Evolutionary conservation across 768 basidiomycete species (phyloP).

Genomic region (Suillus luteus): DNA sequence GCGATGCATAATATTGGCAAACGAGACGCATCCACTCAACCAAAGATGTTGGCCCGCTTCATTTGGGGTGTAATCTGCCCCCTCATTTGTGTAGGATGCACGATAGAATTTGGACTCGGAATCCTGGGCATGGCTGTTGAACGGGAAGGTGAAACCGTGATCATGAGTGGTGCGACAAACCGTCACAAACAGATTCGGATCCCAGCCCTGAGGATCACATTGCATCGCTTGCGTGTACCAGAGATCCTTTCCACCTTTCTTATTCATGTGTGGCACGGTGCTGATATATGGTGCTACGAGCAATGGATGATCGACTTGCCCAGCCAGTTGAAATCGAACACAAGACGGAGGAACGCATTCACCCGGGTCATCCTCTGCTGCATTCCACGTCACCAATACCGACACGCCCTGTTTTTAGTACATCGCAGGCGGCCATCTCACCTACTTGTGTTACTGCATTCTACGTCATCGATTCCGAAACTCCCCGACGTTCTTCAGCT

Average conservation of each 20-base stretch:
- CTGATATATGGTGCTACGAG: constrained; percentile 36
- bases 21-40: constrained; percentile 29
- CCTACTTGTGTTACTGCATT: too few relatives aligned
- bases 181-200: not conserved
- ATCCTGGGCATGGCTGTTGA: constrained; percentile 57
- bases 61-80: constrained; percentile 56
- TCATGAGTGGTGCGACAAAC: not conserved
- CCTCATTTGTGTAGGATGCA: constrained; percentile 57
- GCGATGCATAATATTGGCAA: not conserved
- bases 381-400: too few relatives aligned
- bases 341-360: constrained; percentile 56
- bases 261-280: constrained; percentile 53
- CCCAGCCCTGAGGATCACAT: too few relatives aligned
- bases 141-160: constrained; percentile 44
- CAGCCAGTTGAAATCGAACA: constrained; percentile 37
- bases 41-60: constrained; percentile 54
- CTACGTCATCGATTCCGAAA: too few relatives aligned
- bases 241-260: not conserved
- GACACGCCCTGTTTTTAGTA: too few relatives aligned
- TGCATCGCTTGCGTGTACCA: too few relatives aligned
- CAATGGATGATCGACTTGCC: constrained; percentile 42
- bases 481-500: too few relatives aligned
- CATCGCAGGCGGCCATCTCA: too few relatives aligned
- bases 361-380: too few relatives aligned
- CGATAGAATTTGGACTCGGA: constrained; percentile 48